phyloP scores from a whole-genome alignment of 768 basidiomycete genomes.

The Calocybe gangraenosa region DNA sequence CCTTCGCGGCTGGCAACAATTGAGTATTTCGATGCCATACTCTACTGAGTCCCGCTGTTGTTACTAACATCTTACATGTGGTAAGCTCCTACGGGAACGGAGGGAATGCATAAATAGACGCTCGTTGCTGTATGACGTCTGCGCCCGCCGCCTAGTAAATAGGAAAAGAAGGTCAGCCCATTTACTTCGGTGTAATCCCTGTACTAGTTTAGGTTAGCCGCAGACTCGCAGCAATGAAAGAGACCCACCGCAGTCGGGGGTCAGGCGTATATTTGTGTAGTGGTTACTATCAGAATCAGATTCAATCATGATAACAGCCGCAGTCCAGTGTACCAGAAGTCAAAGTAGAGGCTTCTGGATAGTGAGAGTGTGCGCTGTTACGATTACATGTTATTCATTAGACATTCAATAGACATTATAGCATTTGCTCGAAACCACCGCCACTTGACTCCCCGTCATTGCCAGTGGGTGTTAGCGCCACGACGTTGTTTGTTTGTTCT shows the following conservation, averaged over 20 bases:
- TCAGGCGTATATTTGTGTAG: too few species aligned
- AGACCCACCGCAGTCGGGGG: not conserved
- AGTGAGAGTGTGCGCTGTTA: too few species aligned
- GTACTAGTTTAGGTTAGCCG: not conserved
- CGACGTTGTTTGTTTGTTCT: slow-evolving; percentile 27
- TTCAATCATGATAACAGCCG: not conserved
- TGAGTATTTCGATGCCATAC: too few species aligned
- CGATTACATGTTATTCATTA: too few species aligned
- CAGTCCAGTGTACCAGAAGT: not conserved
- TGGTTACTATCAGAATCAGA: too few species aligned
- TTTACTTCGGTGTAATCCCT: not conserved
- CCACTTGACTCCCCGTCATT: too few species aligned
- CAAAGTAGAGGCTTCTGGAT: not conserved
- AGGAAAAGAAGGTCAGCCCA: not conserved
- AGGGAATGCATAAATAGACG: not conserved
- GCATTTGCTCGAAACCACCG: too few species aligned
- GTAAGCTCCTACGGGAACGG: slow-evolving; percentile 7
- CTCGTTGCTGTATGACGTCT: not conserved
- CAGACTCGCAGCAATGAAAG: not conserved
- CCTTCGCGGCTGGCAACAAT: too few species aligned
- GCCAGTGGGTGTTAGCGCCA: too few species aligned
- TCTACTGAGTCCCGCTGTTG: too few species aligned
- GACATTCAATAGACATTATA: too few species aligned
- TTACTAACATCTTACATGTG: not conserved
- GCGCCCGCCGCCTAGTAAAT: too few species aligned